Evolutionary conservation across 441 rosid species (phyloP).

Genomic region (Jatropha multifida): DNA sequence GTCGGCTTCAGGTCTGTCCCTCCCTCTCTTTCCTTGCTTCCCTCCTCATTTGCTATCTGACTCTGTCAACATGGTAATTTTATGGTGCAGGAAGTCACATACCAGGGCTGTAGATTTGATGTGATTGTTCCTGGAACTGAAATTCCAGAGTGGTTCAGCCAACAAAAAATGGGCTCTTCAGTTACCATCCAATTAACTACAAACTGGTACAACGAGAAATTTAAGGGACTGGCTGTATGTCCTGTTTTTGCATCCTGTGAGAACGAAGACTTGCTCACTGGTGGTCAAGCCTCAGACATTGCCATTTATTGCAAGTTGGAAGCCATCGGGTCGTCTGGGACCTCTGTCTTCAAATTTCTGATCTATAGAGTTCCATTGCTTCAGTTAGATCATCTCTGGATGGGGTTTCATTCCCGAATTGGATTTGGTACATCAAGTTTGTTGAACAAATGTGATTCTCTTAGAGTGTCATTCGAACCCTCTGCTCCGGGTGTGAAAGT

Average conservation of each 20-base stretch:
- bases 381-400: conserved; percentile 19
- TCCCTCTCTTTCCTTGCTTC: too few relatives aligned
- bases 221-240: conserved; percentile 19
- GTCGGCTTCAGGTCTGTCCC: conserved; percentile 15
- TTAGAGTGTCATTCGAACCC: conserved; percentile 19
- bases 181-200: conserved; percentile 4
- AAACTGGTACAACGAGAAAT: conserved; percentile 15
- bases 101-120: conserved; percentile 16
- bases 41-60: neutral
- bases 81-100: conserved; percentile 8
- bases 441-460: conserved; percentile 8
- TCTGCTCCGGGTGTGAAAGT: conserved; percentile 18
- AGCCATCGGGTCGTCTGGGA: neutral
- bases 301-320: conserved; percentile 21
- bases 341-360: conserved; percentile 15
- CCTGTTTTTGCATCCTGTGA: neutral
- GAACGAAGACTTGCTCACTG: neutral
- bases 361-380: conserved; percentile 17
- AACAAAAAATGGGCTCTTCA: conserved; percentile 4
- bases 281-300: conserved; percentile 9
- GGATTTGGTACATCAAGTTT: conserved; percentile 4
- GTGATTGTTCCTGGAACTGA: conserved; percentile 16
- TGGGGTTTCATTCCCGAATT: conserved; percentile 20
- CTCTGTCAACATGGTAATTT: neutral
- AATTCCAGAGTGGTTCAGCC: conserved; percentile 16